Base-by-base conservation (phyloP, 192 early-diverging fungal species). In the Paraglomus brasilianum region DNA sequence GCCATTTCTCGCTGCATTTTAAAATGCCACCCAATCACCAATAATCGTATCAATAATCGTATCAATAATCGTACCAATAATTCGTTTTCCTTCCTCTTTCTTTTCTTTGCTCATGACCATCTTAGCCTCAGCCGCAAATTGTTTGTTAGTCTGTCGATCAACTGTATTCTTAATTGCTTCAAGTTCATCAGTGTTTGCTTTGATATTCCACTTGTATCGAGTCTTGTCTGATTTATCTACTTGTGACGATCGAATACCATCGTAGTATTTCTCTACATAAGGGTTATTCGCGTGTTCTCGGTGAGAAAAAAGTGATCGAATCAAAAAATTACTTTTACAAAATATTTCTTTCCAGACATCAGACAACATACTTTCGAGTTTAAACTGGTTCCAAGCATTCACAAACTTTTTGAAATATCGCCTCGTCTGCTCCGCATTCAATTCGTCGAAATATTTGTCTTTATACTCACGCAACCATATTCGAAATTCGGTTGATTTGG, bases 331-430 rank as follows among this genome's bases (percentile, higher is more conserved):
- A 62, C 63, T 48, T n/a, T 48, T 48, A 13, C n/a, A 48, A n/a
- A n/a, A 48, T 48, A n/a, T 13, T 48, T 49, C 43, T 38, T 21
- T 38, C n/a, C n/a, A 8, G 6, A 66, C 14, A 15, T 44, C 30
- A 48, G 4, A 70, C 24, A 74, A 74, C 45, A 69, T 80, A 78
- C 85, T 79, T 49, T 87, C 79, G 17, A 93, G 72, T 47, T 85
- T 81, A 41, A 80, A 87, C 44, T 82, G 74, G 75, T 96, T 96
- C 94, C 94, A 96, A n/a, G 82, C 81, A 17, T 82, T 87, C 55
- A 92, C 91, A 80, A 96, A 96, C 43, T 92, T 94, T 6, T 71
- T 82, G 80, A 97, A 97, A 46, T 91, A 89, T 39, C 75, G 70
- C 0, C 87, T 81, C 0, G 91, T 75, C 15, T 93, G 87, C 11